A percentile compares a stretch with the other conserved stretches of the same genome.
These are phyloP conservation scores for Euryodendron excelsum DNA, from an alignment of 148 eudicot genomes.

Conservation along the genomic window DNA sequence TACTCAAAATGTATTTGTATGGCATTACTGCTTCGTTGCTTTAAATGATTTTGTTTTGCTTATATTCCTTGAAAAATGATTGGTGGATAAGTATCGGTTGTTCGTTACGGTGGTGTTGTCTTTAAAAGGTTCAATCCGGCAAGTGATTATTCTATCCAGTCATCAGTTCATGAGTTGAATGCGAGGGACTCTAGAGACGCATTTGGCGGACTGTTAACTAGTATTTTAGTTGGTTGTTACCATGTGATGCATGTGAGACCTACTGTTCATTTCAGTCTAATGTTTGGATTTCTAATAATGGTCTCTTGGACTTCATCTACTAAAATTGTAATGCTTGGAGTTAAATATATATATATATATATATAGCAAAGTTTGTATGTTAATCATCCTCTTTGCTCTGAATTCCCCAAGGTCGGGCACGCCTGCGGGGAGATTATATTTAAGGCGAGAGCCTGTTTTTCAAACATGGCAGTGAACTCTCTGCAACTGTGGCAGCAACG, in stretches of 20 bases:
- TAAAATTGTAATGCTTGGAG: background rate
- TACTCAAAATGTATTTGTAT: background rate
- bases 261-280: background rate
- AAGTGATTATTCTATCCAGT: background rate
- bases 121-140: background rate
- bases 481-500: constrained; percentile 85
- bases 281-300: no score
- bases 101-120: background rate
- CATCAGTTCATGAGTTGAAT: background rate
- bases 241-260: background rate
- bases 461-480: constrained; percentile 75
- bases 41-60: background rate
- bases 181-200: background rate
- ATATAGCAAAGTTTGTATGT: constrained; percentile 69
- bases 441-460: constrained; percentile 87
- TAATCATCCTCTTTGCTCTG: constrained; percentile 76
- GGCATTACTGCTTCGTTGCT: background rate
- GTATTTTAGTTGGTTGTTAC: background rate
- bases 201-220: background rate
- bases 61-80: background rate
- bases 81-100: background rate
- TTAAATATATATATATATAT: no score
- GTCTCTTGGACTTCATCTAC: background rate
- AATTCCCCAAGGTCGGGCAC: constrained; percentile 72
- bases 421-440: constrained; percentile 77